phyloP scores from a whole-genome alignment of 495 filamentous ascomycete genomes.

The Echria macrotheca region DNA sequence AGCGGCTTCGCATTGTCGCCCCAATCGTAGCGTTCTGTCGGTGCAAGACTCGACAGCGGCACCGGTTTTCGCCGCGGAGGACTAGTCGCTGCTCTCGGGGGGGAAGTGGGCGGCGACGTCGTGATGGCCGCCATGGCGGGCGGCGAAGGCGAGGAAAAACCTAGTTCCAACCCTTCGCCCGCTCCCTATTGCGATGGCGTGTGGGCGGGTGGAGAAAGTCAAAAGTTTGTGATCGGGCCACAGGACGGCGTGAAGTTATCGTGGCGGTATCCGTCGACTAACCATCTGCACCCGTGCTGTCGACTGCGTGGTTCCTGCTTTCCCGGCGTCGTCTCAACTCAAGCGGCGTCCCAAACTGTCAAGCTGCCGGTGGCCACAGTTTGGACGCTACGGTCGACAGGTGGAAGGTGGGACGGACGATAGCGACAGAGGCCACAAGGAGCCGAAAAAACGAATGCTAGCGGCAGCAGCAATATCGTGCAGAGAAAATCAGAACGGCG shows the following conservation, averaged over 20 bases:
- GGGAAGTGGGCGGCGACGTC: conserved; percentile 26
- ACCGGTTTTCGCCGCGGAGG: conserved; percentile 40
- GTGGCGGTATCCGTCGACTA: not conserved
- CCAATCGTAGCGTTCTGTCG: conserved; percentile 33
- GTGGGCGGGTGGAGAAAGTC: not conserved
- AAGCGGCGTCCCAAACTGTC: no score
- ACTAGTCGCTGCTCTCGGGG: conserved; percentile 30
- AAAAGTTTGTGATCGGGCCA: not conserved
- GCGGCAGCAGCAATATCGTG: not conserved
- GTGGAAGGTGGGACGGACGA: no score
- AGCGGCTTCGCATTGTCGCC: conserved; percentile 28
- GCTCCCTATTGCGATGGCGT: conserved; percentile 10
- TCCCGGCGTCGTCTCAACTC: conserved; percentile 5
- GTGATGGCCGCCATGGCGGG: conserved; percentile 42
- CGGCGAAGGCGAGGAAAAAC: conserved; percentile 12
- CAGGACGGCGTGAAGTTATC: not conserved
- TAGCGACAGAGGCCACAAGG: conserved; percentile 14
- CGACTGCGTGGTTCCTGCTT: conserved; percentile 5
- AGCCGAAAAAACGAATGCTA: not conserved
- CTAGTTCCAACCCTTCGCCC: conserved; percentile 10
- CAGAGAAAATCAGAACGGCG: not conserved
- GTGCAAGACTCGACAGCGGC: conserved; percentile 26
- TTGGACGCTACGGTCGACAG: no score
- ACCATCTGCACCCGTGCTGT: conserved; percentile 7
- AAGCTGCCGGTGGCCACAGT: no score